Base-by-base conservation (phyloP, 2,329 filamentous ascomycete species). In the Ascochyta viciae-villosae region DNA sequence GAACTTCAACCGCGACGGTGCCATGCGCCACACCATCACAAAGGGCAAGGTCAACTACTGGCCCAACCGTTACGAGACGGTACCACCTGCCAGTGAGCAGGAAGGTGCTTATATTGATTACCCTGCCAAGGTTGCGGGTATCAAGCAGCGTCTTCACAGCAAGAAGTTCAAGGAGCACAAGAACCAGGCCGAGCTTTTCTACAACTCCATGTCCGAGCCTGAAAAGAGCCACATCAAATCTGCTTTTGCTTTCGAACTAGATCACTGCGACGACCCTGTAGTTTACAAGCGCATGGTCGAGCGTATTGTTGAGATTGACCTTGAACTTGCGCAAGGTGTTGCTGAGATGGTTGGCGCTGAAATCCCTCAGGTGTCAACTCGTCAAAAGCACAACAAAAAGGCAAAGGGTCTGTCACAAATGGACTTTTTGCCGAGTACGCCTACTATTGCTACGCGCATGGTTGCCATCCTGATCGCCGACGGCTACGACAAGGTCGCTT, bases 141-240 rank as follows among this genome's bases (percentile, higher is more conserved):
- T 90, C 71, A 94, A 95, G 78, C 78, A 82, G 16, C 86, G 91
- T 10, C 79, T 87, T 6, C 81, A 85, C 54, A 89, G 86, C 61
- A 82, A 82, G 63, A 94, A 94, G 77, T 94, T 94, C 81, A 83
- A 82, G 61, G 90, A 95, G 59, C 89, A 94, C 71, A 85, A 85
- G 75, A 87, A 84, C 45, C 91, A 95, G 73, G 90, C 91, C 0
- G 89, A 93, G 70, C 80, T 94, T 1, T 95, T 95, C 79, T 94
- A 87, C 79, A 94, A 94, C 79, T 92, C 89, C 15, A 75, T 94
- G 63, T 85, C 85, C 0, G 76, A 82, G 0, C 78, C 85, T 3
- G 91, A 94, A 75, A 87, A 89, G 76, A 67, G 70, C 12, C 89
- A 91, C 70, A 75, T 89, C 15, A 77, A 79, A 26, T 79, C 78